Evolutionary conservation across 371 early-diverging fungal genomes (phyloP).

Genomic region (Apophysomyces variabilis): DNA sequence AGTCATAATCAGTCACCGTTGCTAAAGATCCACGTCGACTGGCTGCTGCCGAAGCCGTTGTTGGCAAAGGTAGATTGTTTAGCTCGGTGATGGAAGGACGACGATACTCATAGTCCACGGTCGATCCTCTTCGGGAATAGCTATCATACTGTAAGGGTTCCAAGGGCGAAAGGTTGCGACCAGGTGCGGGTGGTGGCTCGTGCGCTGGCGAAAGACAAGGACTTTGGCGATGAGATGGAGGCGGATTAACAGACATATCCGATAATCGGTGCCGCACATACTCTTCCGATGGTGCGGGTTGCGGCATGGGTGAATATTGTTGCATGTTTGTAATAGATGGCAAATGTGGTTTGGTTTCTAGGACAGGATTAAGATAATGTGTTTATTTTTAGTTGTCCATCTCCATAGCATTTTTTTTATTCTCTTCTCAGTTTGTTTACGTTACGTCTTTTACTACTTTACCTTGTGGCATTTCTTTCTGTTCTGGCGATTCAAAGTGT

Average conservation of each 20-base stretch:
- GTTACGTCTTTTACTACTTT: neutral
- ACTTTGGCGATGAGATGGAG: conserved; percentile 15
- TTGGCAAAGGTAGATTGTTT: conserved; percentile 34
- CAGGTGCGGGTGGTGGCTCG: conserved; percentile 13
- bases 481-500: neutral
- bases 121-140: conserved; percentile 44
- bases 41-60: conserved; percentile 28
- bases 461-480: conserved; percentile 3
- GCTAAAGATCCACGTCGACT: conserved; percentile 48
- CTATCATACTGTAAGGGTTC: conserved; percentile 38
- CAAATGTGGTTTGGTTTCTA: conserved; percentile 30
- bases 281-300: conserved; percentile 35
- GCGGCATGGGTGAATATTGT: conserved; percentile 32
- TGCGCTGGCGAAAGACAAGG: conserved; percentile 15
- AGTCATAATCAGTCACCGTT: conserved; percentile 41
- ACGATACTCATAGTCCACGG: conserved; percentile 39
- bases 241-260: conserved; percentile 43
- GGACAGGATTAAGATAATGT: conserved; percentile 5
- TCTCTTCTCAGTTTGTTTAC: neutral
- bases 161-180: conserved; percentile 30
- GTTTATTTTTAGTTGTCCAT: neutral
- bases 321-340: conserved; percentile 33
- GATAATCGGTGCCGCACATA: conserved; percentile 51
- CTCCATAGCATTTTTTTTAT: neutral
- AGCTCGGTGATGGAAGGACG: conserved; percentile 40